Evolutionary conservation across 176 grass and related monocot species (phyloP), one percentile per base, ranked within the genome.

Genomic region (Panicum miliaceum): DNA sequence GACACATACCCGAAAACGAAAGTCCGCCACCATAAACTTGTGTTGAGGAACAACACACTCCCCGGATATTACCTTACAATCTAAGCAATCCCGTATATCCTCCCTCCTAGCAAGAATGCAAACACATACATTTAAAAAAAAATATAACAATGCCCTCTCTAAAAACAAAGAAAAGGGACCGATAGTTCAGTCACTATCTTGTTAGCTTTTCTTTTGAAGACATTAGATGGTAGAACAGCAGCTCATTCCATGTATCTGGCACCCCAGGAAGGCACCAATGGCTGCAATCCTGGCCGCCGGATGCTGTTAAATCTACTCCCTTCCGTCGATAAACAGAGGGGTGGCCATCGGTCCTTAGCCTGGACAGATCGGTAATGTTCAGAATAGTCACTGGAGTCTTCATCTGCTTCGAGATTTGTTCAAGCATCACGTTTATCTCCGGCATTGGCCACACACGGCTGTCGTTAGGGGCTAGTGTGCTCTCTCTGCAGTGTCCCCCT

Each of bases 401-500:
- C 93, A 95, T 95, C 75, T 90, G 84, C 68, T 78, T 73, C 9
- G 78, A 80, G 36, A 93, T 50, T 57, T 85, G 80, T 36, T 92
- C 83, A 71, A 98, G 42, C n/a, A 95, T 90, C 38, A 83, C 23
- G 22, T 92, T 93, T 71, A 64, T 93, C 62, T 85, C 85, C 34
- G 89, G 82, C 48, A 89, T 36, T 22, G 73, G 79, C 79, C 91
- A 89, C 20, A 48, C 34, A 42, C 7, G 77, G 45, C 75, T 88
- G 50, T 89, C 83, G 50, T 85, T 92, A 16, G 93, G 79, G 22
- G 91, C 87, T 18, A 69, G 73, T 12, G 56, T 95, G 77, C 74
- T 83, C 53, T 90, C 89, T 85, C 64, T 93, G 74, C 96, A 95
- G 84, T 98, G 96, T 16, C 96, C 96, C 57, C 93, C 93, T 5